A percentile compares a stretch with the other conserved stretches of the same genome.
Evolutionary conservation across 2,329 filamentous ascomycete genomes (phyloP).

Genomic region (Fusarium musae): DNA sequence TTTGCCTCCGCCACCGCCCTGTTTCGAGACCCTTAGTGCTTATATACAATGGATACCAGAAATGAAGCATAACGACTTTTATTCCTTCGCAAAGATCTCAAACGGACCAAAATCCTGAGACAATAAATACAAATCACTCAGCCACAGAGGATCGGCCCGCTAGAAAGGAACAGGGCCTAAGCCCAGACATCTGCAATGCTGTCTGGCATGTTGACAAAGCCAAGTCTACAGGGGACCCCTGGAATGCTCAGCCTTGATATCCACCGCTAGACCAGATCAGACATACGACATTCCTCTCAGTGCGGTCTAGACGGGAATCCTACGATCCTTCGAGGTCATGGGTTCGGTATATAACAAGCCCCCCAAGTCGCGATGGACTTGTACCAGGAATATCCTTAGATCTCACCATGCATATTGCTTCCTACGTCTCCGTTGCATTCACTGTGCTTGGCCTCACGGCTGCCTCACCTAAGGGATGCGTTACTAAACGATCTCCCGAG

Average conservation of each 20-base stretch:
- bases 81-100: background rate
- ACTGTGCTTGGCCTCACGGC: slow-evolving; percentile 19
- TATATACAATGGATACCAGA: background rate
- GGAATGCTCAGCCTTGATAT: slow-evolving; percentile 18
- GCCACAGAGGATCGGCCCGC: background rate
- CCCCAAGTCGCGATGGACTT: background rate
- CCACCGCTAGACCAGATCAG: slow-evolving; percentile 12
- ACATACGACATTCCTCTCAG: slow-evolving; percentile 22
- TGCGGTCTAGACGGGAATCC: slow-evolving; percentile 24
- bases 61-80: background rate
- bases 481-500: slow-evolving; percentile 29
- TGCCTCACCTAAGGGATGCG: slow-evolving; percentile 11
- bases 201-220: slow-evolving; percentile 11
- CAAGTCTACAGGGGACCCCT: background rate
- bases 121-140: background rate
- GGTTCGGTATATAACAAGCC: slow-evolving; percentile 4
- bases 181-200: background rate
- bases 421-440: slow-evolving; percentile 28
- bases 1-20: background rate
- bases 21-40: slow-evolving; percentile 22
- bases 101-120: background rate
- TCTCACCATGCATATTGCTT: slow-evolving; percentile 29
- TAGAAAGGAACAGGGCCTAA: background rate
- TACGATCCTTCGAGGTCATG: background rate
- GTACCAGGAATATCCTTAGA: background rate